Evolutionary conservation across 768 basidiomycete genomes (phyloP).

Genomic region (Coprinopsis strossmayeri): DNA sequence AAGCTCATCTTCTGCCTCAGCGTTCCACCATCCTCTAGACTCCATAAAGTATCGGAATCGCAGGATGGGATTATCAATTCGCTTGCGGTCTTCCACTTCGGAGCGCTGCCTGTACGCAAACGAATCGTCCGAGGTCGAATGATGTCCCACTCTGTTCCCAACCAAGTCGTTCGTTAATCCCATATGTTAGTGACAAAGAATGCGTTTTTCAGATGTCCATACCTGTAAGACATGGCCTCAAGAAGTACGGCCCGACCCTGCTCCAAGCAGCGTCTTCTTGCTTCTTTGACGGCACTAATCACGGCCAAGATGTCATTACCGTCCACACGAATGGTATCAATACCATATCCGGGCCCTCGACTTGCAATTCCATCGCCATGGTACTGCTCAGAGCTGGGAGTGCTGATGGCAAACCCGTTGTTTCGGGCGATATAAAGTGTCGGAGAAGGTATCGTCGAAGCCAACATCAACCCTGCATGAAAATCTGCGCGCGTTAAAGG

Average conservation of each 20-base stretch:
- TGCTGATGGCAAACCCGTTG: constrained; percentile 95
- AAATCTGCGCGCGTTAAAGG: no score
- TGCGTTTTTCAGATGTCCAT: no score
- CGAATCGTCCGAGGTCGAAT: constrained; percentile 93
- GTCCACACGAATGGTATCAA: constrained; percentile 88
- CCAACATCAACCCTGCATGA: constrained; percentile 82
- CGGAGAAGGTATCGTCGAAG: constrained; percentile 70
- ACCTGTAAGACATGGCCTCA: constrained; percentile 91
- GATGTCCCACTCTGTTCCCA: constrained; percentile 72
- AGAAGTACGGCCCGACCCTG: constrained; percentile 77
- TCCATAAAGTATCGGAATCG: constrained; percentile 86
- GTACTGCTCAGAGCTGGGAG: constrained; percentile 84
- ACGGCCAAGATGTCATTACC: constrained; percentile 92
- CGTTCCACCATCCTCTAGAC: constrained; percentile 79
- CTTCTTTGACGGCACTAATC: constrained; percentile 64
- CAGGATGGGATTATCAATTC: constrained; percentile 82
- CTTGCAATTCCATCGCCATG: constrained; percentile 90
- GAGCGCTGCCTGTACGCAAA: constrained; percentile 86
- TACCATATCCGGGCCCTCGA: constrained; percentile 87
- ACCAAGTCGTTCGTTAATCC: constrained; percentile 6
- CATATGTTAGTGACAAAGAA: no score
- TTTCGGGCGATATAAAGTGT: constrained; percentile 71
- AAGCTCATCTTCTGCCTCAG: constrained; percentile 63
- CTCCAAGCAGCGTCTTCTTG: constrained; percentile 62
- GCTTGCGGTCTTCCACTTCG: constrained; percentile 89